These are phyloP conservation scores for Diacronema lutheri DNA, from an alignment of 78 protist species.

Conservation along the genomic window DNA sequence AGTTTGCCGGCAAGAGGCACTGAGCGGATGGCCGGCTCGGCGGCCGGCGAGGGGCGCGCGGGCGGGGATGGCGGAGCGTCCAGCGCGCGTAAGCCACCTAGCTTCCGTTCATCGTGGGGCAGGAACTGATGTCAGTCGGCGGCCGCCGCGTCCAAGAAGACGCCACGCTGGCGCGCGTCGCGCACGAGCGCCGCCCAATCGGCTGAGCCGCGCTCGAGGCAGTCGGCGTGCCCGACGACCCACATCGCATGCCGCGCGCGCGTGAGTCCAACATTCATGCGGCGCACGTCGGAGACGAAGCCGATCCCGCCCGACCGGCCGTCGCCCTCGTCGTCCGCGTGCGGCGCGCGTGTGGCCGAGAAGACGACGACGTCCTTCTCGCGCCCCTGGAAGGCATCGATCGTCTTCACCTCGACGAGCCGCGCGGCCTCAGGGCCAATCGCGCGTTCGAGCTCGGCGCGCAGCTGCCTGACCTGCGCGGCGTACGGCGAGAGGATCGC, in stretches of 20 bases:
- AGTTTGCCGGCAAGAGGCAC: too few relatives aligned
- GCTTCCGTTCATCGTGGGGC: too few relatives aligned
- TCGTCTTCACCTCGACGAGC: background rate
- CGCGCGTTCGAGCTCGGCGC: background rate
- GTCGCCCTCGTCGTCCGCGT: background rate
- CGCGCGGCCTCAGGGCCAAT: background rate
- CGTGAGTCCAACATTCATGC: conserved; percentile 88
- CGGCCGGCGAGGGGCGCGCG: too few relatives aligned
- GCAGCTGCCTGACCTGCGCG: background rate
- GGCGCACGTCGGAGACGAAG: conserved; percentile 74
- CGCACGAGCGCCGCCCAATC: too few relatives aligned
- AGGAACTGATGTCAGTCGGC: too few relatives aligned
- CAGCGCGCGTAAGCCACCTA: too few relatives aligned
- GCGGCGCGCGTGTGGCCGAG: conserved; percentile 63
- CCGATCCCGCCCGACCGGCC: conserved; percentile 47
- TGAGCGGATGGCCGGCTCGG: too few relatives aligned
- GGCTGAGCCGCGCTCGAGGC: too few relatives aligned
- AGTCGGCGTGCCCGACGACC: background rate
- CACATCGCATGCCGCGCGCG: conserved; percentile 47
- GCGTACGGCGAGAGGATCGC: conserved; percentile 8
- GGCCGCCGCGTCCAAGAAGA: too few relatives aligned
- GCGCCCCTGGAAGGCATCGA: conserved; percentile 80
- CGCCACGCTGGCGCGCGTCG: too few relatives aligned
- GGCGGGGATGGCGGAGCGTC: too few relatives aligned
- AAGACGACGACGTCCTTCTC: conserved; percentile 81